phyloP scores from a whole-genome alignment of 2,329 filamentous ascomycete species.

The Arthrobotrys iridis region DNA sequence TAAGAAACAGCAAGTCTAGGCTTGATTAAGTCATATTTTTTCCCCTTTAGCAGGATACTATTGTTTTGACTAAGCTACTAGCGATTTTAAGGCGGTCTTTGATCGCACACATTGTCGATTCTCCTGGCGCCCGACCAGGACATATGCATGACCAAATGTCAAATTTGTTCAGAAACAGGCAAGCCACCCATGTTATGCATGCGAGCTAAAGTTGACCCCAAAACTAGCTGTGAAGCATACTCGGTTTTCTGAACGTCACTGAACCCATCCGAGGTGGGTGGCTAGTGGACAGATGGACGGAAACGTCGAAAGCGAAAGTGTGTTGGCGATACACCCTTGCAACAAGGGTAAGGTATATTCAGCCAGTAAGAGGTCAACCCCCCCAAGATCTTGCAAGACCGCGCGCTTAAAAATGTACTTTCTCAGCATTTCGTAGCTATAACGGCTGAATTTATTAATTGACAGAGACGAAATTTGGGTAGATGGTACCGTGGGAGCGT shows the following conservation, averaged over 20 bases:
- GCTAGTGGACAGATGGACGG: not conserved
- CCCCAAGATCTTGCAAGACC: too few relatives aligned
- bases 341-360: constrained; percentile 2
- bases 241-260: not conserved
- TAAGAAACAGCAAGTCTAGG: not conserved
- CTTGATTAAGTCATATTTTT: constrained; percentile 14
- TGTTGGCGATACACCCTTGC: constrained; percentile 22
- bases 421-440: too few relatives aligned
- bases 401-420: constrained; percentile 31
- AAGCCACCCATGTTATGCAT: constrained; percentile 22
- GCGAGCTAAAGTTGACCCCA: constrained; percentile 32
- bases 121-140: not conserved
- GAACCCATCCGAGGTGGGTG: too few relatives aligned
- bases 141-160: not conserved
- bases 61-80: too few relatives aligned
- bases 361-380: not conserved
- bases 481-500: not conserved
- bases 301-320: not conserved
- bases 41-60: too few relatives aligned
- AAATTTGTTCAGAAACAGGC: not conserved
- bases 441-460: not conserved
- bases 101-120: too few relatives aligned
- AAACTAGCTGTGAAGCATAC: not conserved
- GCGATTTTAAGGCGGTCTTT: too few relatives aligned
- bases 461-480: not conserved